Base-by-base conservation (phyloP, 441 rosid species). In the Macaranga tanarius region DNA sequence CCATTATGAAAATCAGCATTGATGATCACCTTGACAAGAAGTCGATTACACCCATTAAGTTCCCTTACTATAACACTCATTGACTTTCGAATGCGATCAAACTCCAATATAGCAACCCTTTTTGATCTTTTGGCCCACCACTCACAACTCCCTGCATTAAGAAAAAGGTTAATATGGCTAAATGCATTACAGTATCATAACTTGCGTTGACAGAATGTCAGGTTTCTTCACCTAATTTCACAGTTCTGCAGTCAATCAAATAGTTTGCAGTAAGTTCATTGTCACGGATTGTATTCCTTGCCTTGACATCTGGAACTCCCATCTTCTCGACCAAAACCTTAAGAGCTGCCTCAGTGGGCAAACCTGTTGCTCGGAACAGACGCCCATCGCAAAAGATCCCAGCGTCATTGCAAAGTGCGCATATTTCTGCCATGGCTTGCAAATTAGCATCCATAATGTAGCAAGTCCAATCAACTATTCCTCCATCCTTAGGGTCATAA, bases 301-400 rank as follows among this genome's bases (percentile, higher is more conserved):
- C 80, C 78, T 82, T 84, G 62, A 67, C 78, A 76, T 82, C 94
- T 0, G 93, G 93, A 52, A 87, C 86, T 51, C 95, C 97, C 97
- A 95, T 95, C 75, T 94, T 94, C 79, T 94, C 98, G 51, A 90
- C 96, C 79, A 93, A 84, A 78, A 91, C 97, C 76, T 89, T 93
- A 59, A 93, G 84, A 60, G 98, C 98, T 44, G 98, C 96, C 86
- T 91, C 98, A 2, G 98, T 93, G 55, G 98, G 98, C 86, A 93
- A 86, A 76, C 98, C 96, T 3, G 93, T 88, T 25, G 95, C 98
- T 56, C 89, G 86, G 77, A 86, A 91, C 42, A 90, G 80, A 76
- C 81, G 88, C 4, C 95, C 97, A 64, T 93, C 97, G 23, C 76
- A 79, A 72, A 75, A 81, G 71, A 92, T 83, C 76, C 95, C 97